Evolutionary conservation across 2,329 filamentous ascomycete genomes (phyloP).

Genomic region (Verticillium klebahnii): DNA sequence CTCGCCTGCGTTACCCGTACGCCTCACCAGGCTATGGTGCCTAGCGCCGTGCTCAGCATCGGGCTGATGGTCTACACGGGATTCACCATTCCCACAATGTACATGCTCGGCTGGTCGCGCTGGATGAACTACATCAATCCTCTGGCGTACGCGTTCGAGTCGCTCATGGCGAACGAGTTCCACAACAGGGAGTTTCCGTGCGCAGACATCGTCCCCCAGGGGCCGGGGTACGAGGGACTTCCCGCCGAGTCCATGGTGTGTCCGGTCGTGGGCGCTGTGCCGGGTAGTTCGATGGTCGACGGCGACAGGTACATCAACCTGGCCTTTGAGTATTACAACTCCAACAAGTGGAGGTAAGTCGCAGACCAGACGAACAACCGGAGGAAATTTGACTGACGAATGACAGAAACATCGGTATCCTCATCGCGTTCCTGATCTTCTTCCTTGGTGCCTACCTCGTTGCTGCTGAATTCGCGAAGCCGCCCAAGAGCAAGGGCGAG

Average conservation of each 20-base stretch:
- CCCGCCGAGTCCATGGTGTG: background rate
- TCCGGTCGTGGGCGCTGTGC: constrained; percentile 1
- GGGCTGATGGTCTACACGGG: constrained; percentile 45
- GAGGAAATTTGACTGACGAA: background rate
- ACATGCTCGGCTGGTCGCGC: constrained; percentile 38
- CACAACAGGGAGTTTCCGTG: constrained; percentile 30
- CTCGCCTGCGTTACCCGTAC: constrained; percentile 18
- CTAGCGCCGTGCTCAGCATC: constrained; percentile 45
- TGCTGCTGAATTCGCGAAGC: constrained; percentile 42
- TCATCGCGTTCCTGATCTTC: constrained; percentile 48
- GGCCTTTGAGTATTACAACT: constrained; percentile 1
- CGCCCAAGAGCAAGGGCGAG: constrained; percentile 44
- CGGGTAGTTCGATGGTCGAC: background rate
- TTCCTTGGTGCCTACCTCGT: constrained; percentile 50
- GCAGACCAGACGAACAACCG: constrained; percentile 8
- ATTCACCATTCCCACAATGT: constrained; percentile 28
- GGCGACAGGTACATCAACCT: constrained; percentile 2
- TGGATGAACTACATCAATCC: constrained; percentile 55
- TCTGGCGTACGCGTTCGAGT: constrained; percentile 57
- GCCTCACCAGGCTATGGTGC: constrained; percentile 36
- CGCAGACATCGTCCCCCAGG: background rate
- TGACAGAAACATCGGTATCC: constrained; percentile 50
- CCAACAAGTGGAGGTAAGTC: constrained; percentile 4
- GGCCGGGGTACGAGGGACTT: background rate
- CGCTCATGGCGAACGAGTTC: constrained; percentile 62